Evolutionary conservation across 106 monocot species (phyloP).

Genomic region (Allium fistulosum): DNA sequence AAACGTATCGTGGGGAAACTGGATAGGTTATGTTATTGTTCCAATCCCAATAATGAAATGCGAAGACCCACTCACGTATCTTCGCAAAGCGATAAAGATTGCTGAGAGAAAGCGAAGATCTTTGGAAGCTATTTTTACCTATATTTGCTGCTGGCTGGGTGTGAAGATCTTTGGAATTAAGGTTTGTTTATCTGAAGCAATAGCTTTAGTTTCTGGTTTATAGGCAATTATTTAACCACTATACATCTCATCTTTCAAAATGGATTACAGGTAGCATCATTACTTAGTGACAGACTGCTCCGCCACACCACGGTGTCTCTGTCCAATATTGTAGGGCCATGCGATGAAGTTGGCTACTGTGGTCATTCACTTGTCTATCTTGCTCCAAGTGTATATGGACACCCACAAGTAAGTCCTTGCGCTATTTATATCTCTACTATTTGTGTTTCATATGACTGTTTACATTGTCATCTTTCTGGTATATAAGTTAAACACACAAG

Average conservation of each 20-base stretch:
- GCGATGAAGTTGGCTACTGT: constrained; percentile 54
- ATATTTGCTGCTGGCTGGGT: constrained; percentile 19
- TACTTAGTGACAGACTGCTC: constrained; percentile 28
- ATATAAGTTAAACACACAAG: no score
- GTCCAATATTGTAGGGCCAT: constrained; percentile 69
- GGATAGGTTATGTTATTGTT: constrained; percentile 49
- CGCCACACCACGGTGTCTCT: constrained; percentile 58
- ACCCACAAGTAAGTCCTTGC: constrained; percentile 51
- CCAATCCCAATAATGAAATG: constrained; percentile 26
- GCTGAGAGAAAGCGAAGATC: constrained; percentile 61
- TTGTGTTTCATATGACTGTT: no score
- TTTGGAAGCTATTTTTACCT: constrained; percentile 44
- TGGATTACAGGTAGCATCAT: constrained; percentile 29
- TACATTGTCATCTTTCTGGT: no score
- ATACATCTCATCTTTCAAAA: no score
- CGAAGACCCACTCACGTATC: constrained; percentile 61
- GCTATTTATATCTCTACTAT: no score
- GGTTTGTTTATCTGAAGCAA: constrained; percentile 17
- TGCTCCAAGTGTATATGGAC: constrained; percentile 75
- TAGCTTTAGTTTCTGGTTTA: no score
- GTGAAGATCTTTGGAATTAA: constrained; percentile 59
- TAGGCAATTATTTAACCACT: background rate
- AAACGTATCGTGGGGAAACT: constrained; percentile 48
- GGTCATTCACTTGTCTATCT: constrained; percentile 67
- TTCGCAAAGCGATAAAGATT: constrained; percentile 35